These are phyloP conservation scores for Cladophialophora chaetospira DNA, from an alignment of 2,329 filamentous ascomycete species.

Conservation along the genomic window DNA sequence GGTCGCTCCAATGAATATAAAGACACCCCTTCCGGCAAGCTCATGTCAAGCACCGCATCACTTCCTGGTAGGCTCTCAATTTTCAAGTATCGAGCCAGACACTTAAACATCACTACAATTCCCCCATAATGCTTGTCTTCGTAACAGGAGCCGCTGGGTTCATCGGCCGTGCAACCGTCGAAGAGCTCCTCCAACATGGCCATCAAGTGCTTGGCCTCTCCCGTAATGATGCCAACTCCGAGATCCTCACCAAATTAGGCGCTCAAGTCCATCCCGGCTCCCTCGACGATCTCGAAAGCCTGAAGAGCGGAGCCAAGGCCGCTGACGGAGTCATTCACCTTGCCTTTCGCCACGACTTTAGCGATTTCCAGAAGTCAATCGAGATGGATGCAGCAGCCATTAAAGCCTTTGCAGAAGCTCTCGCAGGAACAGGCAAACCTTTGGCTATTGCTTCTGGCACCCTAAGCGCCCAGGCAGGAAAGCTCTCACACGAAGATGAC, in stretches of 20 bases:
- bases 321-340: constrained; percentile 47
- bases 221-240: constrained; percentile 39
- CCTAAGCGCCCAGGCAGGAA: constrained; percentile 34
- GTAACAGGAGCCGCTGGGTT: constrained; percentile 51
- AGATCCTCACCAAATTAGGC: constrained; percentile 38
- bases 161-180: constrained; percentile 44
- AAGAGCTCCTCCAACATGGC: constrained; percentile 43
- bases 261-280: constrained; percentile 39
- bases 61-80: too few species aligned
- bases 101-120: background rate
- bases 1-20: too few species aligned
- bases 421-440: constrained; percentile 39
- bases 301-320: constrained; percentile 38
- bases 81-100: too few species aligned
- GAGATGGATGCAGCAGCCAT: constrained; percentile 42
- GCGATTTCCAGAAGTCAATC: constrained; percentile 36
- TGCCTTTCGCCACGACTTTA: constrained; percentile 48
- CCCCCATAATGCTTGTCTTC: constrained; percentile 39
- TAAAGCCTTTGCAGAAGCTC: constrained; percentile 39
- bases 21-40: too few species aligned
- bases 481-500: constrained; percentile 38
- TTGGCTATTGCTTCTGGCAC: constrained; percentile 45
- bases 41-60: too few species aligned
- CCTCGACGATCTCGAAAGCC: constrained; percentile 40
- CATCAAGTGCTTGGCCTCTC: constrained; percentile 47